These are phyloP conservation scores for Salvia hispanica DNA, from an alignment of 257 asterid genomes.

Conservation along the genomic window DNA sequence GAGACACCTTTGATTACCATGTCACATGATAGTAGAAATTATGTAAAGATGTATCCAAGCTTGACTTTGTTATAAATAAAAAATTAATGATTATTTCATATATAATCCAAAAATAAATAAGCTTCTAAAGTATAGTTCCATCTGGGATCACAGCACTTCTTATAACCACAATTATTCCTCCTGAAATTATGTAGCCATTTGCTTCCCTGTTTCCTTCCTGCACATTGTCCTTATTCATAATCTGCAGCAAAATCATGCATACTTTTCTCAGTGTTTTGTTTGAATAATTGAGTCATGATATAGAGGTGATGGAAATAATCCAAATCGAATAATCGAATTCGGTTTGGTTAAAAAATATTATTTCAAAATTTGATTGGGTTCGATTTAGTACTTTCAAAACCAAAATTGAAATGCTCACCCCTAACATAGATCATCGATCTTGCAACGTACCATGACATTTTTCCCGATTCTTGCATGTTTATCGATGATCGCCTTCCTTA, in stretches of 20 bases:
- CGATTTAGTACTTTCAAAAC: too few species aligned
- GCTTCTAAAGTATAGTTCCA: conserved; percentile 56
- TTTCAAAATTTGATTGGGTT: too few species aligned
- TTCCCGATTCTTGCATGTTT: conserved; percentile 85
- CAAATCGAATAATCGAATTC: too few species aligned
- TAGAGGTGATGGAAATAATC: too few species aligned
- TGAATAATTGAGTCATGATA: conserved; percentile 3
- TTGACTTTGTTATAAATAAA: not conserved
- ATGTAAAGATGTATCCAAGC: too few species aligned
- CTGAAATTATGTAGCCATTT: conserved; percentile 60
- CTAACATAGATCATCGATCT: not conserved
- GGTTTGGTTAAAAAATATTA: too few species aligned
- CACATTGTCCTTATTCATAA: conserved; percentile 69
- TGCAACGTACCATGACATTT: conserved; percentile 65
- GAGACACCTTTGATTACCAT: too few species aligned
- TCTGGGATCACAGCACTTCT: conserved; percentile 66
- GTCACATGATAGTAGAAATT: too few species aligned
- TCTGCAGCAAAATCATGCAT: conserved; percentile 44
- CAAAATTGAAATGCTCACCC: too few species aligned
- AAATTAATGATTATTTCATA: conserved; percentile 11
- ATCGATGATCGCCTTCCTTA: conserved; percentile 72
- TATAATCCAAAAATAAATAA: not conserved
- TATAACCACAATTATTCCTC: conserved; percentile 61
- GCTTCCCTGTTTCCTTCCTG: conserved; percentile 66
- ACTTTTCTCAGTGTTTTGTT: not conserved